Evolutionary conservation across 371 early-diverging fungal species (phyloP).

Genomic region (Apophysomyces variabilis): DNA sequence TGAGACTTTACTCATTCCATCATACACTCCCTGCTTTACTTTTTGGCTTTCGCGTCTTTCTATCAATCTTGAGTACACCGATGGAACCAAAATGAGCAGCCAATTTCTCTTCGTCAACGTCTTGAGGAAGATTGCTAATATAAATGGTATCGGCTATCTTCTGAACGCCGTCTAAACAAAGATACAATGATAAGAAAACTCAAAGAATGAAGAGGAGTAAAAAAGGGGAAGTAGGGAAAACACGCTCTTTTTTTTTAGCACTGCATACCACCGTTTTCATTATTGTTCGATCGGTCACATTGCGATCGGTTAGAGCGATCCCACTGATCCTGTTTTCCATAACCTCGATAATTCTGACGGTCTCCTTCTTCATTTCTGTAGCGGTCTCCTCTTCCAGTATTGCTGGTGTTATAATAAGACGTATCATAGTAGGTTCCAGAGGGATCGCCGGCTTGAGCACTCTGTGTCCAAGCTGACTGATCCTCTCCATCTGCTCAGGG

Average conservation of each 20-base stretch:
- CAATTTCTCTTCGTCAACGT: constrained; percentile 64
- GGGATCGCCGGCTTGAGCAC: not conserved
- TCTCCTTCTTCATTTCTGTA: not conserved
- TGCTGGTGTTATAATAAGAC: not conserved
- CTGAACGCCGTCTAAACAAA: constrained; percentile 34
- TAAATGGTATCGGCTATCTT: constrained; percentile 70
- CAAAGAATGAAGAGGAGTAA: not conserved
- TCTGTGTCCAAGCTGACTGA: constrained; percentile 3
- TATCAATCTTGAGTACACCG: constrained; percentile 76
- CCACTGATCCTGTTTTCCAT: constrained; percentile 2
- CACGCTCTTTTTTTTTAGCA: not conserved
- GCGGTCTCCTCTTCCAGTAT: not conserved
- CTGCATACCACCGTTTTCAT: not conserved
- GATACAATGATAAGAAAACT: not conserved
- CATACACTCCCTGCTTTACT: constrained; percentile 34
- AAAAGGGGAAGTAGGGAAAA: not conserved
- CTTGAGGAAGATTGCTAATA: constrained; percentile 61
- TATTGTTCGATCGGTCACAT: not conserved
- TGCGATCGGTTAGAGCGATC: constrained; percentile 7
- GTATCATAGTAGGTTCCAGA: constrained; percentile 2
- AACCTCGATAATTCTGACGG: not conserved
- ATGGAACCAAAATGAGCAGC: constrained; percentile 67
- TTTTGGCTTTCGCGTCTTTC: constrained; percentile 62
- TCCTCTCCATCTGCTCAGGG: constrained; percentile 12
- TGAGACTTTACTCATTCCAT: not conserved